Base-by-base conservation (phyloP, 257 asterid species). In the Linderniella brevidens region DNA sequence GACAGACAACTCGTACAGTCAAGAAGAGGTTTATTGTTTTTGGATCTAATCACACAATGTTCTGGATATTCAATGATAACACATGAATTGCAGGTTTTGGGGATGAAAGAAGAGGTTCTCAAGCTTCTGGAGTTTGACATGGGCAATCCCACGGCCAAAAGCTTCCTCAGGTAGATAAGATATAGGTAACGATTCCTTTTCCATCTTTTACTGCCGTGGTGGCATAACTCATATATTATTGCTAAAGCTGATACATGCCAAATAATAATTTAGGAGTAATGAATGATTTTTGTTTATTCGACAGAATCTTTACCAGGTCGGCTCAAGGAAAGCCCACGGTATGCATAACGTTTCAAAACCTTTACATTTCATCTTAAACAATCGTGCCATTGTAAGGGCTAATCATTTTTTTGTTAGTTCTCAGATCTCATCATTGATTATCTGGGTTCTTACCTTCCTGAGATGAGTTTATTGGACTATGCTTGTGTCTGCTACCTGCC, bases 1-100 rank as follows among this genome's bases (percentile, higher is more conserved):
- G 39, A 77, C 97, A 36, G 95, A 87, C 68, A 87, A 87, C 63
- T 64, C 83, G 15, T 87, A 76, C 86, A 75, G 73, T 19, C 68
- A 66, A 72, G 74, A 69, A 50, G 97, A 87, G 90, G 97, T 87
- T n/a, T 17, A 60, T 53, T 35, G 13, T 52, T n/a, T n/a, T n/a
- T n/a, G n/a, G n/a, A n/a, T n/a, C n/a, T n/a, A n/a, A n/a, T n/a
- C n/a, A n/a, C n/a, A 48, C 52, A 8, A 41, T 8, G 17, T 13
- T 52, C 19, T 48, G 16, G 46, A 46, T 41, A 9, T 4, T 6
- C 13, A 13, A 14, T 47, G 29, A 18, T 1, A 48, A 3, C 4
- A 9, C n/a, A 19, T 8, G 12, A 38, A 29, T 38, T 57, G 35
- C 64, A 87, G 97, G 75, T 80, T 48, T 41, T 71, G 29, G 41